These are phyloP conservation scores for Kuraishia hungarica DNA, from an alignment of 805 yeast genomes.

Conservation along the genomic window DNA sequence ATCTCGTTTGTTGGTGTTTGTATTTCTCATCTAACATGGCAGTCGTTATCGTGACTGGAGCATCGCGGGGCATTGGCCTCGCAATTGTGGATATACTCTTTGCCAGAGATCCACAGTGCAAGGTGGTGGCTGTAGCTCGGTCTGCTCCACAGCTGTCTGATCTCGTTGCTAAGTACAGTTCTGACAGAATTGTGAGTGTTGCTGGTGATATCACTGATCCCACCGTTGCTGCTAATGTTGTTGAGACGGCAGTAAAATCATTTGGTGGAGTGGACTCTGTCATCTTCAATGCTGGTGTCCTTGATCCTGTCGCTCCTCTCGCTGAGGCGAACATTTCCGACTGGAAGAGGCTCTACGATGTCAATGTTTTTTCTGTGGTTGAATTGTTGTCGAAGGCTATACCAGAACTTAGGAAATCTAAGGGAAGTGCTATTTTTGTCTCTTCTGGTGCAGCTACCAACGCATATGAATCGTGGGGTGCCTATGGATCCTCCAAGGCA, in stretches of 20 bases:
- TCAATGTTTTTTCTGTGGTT: constrained; percentile 74
- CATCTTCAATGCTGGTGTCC: constrained; percentile 74
- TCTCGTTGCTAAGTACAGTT: constrained; percentile 35
- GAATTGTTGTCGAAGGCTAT: constrained; percentile 44
- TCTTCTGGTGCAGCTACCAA: constrained; percentile 82
- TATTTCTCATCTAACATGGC: constrained; percentile 9
- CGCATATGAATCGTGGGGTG: constrained; percentile 73
- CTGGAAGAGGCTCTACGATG: constrained; percentile 62
- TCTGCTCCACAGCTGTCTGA: constrained; percentile 37
- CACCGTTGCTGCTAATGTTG: constrained; percentile 24
- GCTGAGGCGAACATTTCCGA: constrained; percentile 40
- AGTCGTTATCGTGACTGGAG: constrained; percentile 49
- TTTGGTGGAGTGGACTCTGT: constrained; percentile 57
- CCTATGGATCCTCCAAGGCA: constrained; percentile 83
- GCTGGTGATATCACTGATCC: constrained; percentile 54
- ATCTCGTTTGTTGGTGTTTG: neutral
- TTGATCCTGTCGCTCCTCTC: constrained; percentile 65
- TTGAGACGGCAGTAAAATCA: constrained; percentile 33
- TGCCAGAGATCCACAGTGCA: constrained; percentile 21
- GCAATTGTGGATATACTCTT: constrained; percentile 53
- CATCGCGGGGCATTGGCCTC: constrained; percentile 78
- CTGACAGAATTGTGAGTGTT: constrained; percentile 38
- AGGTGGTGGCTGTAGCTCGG: constrained; percentile 69
- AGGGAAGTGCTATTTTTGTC: constrained; percentile 68
- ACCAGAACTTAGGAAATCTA: constrained; percentile 45